Percentiles rank a stretch among this genome's conserved stretches.
Evolutionary conservation across 2,329 filamentous ascomycete species (phyloP).

Genomic region (Trichoderma sp.): DNA sequence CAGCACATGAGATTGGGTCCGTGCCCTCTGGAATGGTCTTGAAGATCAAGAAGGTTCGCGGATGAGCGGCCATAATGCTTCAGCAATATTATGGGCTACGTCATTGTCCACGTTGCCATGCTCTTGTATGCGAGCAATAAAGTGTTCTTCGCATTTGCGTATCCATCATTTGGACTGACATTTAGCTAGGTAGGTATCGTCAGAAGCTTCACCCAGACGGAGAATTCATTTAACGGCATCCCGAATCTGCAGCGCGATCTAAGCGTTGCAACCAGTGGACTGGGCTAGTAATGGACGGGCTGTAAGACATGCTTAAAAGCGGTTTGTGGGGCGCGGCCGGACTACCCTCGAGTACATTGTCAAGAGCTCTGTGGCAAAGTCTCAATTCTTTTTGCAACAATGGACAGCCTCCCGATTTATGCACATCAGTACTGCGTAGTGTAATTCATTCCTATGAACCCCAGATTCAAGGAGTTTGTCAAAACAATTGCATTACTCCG

Average conservation of each 20-base stretch:
- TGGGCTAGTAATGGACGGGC: slow-evolving; percentile 19
- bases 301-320: slow-evolving; percentile 30
- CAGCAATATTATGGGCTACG: neutral
- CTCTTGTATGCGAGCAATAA: neutral
- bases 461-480: too few species aligned
- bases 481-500: too few species aligned
- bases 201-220: neutral
- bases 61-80: neutral
- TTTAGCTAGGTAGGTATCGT: too few species aligned
- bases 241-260: slow-evolving; percentile 4
- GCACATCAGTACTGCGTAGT: too few species aligned
- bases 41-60: neutral
- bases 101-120: neutral
- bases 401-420: too few species aligned
- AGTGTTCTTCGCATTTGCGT: neutral
- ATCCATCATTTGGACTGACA: slow-evolving; percentile 3
- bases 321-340: slow-evolving; percentile 31
- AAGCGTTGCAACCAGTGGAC: slow-evolving; percentile 25
- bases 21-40: neutral
- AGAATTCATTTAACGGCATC: slow-evolving; percentile 28
- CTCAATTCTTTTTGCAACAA: neutral
- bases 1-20: too few species aligned
- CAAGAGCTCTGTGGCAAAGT: neutral
- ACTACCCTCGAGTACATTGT: slow-evolving; percentile 28
- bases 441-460: too few species aligned